Evolutionary conservation across 2,329 filamentous ascomycete species (phyloP).

Genomic region (Colletotrichum scovillei): DNA sequence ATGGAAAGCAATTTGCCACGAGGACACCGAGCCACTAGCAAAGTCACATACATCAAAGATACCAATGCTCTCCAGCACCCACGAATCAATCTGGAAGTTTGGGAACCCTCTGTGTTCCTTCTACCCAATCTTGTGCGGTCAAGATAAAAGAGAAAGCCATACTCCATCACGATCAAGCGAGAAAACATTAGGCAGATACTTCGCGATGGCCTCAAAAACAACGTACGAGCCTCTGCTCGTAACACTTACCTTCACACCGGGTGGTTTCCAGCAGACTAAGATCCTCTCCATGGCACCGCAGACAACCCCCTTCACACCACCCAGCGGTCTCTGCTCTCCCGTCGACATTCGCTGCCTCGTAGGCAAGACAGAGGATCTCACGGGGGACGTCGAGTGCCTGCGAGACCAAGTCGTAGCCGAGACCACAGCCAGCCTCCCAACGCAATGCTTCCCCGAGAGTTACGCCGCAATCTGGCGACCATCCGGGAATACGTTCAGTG

Average conservation of each 20-base stretch:
- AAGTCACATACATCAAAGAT: background rate
- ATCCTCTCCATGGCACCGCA: slow-evolving; percentile 1
- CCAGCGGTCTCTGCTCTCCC: background rate
- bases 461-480: background rate
- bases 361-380: background rate
- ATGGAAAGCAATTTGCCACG: background rate
- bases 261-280: background rate
- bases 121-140: no score
- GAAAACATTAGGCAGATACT: background rate
- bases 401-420: background rate
- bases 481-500: background rate
- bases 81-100: background rate
- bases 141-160: background rate
- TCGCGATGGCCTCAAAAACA: background rate
- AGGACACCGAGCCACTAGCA: background rate
- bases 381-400: background rate
- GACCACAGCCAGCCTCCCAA: background rate
- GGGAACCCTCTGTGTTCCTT: background rate
- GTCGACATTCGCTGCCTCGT: background rate
- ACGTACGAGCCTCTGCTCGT: background rate
- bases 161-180: background rate
- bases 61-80: background rate
- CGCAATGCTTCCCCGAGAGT: slow-evolving; percentile 6
- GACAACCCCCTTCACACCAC: slow-evolving; percentile 1
- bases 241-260: background rate